phyloP scores from a whole-genome alignment of 2,329 filamentous ascomycete genomes.

The Alternaria dauci region DNA sequence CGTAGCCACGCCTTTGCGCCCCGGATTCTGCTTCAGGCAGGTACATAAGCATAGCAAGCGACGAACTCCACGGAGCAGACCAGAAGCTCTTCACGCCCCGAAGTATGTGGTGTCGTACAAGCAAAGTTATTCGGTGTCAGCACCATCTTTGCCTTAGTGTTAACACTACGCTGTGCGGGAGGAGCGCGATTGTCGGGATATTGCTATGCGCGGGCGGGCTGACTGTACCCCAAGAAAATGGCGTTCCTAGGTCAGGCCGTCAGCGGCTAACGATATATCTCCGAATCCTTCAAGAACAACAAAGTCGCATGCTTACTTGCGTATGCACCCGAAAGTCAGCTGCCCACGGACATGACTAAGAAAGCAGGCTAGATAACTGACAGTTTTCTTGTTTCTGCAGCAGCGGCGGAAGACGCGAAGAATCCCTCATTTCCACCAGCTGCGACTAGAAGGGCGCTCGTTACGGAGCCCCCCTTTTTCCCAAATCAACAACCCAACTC shows the following conservation, averaged over 20 bases:
- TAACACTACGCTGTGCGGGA: slow-evolving; percentile 19
- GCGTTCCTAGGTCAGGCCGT: neutral
- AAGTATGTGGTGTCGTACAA: slow-evolving; percentile 2
- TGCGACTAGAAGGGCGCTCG: neutral
- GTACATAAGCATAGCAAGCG: neutral
- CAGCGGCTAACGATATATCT: slow-evolving; percentile 2
- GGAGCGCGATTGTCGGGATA: slow-evolving; percentile 23
- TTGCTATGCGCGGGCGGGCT: slow-evolving; percentile 7
- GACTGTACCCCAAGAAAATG: slow-evolving; percentile 10
- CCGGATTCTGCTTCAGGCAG: neutral
- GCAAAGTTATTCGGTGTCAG: slow-evolving; percentile 17
- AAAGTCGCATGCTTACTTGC: slow-evolving; percentile 1
- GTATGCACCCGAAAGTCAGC: slow-evolving; percentile 14
- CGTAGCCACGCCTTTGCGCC: neutral
- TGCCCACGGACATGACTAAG: slow-evolving; percentile 24
- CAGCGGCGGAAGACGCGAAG: too few relatives aligned
- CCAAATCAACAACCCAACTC: too few relatives aligned
- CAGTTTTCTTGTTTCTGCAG: neutral
- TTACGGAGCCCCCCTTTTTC: too few relatives aligned
- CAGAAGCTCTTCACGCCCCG: slow-evolving; percentile 1
- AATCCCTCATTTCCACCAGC: neutral
- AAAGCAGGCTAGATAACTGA: slow-evolving; percentile 18
- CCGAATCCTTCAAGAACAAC: neutral
- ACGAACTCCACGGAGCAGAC: neutral
- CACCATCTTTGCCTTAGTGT: slow-evolving; percentile 12